Percentiles rank a stretch among this genome's conserved stretches.
Evolutionary conservation across 2,329 filamentous ascomycete species (phyloP).

Genomic region (Coniella lustricola): DNA sequence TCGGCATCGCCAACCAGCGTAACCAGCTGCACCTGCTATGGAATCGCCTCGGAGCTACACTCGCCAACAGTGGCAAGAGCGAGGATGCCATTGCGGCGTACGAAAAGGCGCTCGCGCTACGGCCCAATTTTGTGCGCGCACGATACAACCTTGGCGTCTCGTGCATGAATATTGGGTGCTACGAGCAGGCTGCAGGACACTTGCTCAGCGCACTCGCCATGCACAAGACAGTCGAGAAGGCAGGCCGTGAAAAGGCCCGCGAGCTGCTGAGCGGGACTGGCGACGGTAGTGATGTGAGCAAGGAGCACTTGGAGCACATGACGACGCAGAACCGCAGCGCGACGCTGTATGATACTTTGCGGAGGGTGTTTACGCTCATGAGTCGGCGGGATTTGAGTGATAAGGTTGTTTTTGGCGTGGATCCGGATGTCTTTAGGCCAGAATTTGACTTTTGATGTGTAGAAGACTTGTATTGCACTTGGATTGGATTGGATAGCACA

Average conservation of each 20-base stretch:
- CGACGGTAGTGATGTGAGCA: slow-evolving; percentile 40
- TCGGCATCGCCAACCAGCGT: slow-evolving; percentile 74
- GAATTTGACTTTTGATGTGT: slow-evolving; percentile 61
- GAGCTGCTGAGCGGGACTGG: slow-evolving; percentile 63
- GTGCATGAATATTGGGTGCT: slow-evolving; percentile 96
- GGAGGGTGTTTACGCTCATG: slow-evolving; percentile 97
- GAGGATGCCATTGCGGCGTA: slow-evolving; percentile 98
- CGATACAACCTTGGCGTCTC: slow-evolving; percentile 94
- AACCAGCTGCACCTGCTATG: slow-evolving; percentile 89
- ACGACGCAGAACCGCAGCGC: slow-evolving; percentile 94
- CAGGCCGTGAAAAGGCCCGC: slow-evolving; percentile 73
- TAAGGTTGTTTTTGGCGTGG: slow-evolving; percentile 80
- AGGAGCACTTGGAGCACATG: slow-evolving; percentile 77
- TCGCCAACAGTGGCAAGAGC: slow-evolving; percentile 86
- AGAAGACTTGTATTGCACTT: too few species aligned
- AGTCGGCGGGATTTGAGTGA: slow-evolving; percentile 80
- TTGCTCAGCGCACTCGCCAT: slow-evolving; percentile 86
- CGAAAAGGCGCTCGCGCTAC: slow-evolving; percentile 80
- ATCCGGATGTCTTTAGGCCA: slow-evolving; percentile 78
- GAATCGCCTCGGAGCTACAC: slow-evolving; percentile 92
- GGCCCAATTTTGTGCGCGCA: slow-evolving; percentile 94
- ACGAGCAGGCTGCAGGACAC: slow-evolving; percentile 86
- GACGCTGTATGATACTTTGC: slow-evolving; percentile 89
- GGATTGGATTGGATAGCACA: too few species aligned
- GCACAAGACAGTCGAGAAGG: slow-evolving; percentile 88